Conservation (phyloP, 305 asterid genomes). For the Fraxinus floribunda region DNA sequence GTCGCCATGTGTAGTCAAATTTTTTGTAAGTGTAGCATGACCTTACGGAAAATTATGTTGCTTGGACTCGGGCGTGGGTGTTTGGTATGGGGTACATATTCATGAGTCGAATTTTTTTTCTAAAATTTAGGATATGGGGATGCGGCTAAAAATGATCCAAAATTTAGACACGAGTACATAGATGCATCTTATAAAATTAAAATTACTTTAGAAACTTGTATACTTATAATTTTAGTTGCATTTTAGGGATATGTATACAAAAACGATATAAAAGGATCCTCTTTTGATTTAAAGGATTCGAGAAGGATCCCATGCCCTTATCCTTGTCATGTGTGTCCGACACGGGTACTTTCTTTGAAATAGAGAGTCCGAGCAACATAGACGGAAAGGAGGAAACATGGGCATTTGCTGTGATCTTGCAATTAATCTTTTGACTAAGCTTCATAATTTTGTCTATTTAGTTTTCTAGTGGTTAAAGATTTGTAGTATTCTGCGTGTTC, state of each 20-base stretch:
- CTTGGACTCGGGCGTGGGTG: background rate
- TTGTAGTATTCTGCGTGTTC: background rate
- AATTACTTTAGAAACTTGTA: background rate
- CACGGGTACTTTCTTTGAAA: background rate
- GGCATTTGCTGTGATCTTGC: background rate
- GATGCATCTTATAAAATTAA: background rate
- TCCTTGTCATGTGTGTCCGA: background rate
- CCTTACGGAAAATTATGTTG: background rate
- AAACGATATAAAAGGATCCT: background rate
- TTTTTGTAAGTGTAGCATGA: no score
- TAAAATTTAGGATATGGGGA: background rate
- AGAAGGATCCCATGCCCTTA: background rate
- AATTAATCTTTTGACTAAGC: background rate
- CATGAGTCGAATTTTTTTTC: background rate
- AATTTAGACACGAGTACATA: background rate
- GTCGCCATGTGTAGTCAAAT: no score
- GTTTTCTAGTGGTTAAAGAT: background rate
- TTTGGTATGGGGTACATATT: background rate
- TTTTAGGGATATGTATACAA: background rate
- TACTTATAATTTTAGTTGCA: background rate
- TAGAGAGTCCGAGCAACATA: background rate
- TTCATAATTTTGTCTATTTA: background rate
- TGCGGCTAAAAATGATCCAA: background rate
- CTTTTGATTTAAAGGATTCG: background rate
- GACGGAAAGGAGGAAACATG: background rate